Evolutionary conservation across 2,329 filamentous ascomycete genomes (phyloP).

Genomic region (Fusarium poae): DNA sequence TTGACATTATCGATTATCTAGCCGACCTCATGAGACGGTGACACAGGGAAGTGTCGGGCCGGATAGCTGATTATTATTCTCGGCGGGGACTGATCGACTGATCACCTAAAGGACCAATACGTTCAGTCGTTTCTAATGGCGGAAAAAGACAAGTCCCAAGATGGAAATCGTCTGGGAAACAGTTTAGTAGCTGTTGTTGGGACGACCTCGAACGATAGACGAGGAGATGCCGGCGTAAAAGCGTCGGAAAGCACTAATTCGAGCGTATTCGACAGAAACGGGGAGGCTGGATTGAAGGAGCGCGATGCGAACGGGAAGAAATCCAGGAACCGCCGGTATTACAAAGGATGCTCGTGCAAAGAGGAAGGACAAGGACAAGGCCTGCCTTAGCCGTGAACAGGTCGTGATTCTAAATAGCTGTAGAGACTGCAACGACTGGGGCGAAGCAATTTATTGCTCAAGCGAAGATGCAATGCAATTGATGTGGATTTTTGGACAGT

Average conservation of each 20-base stretch:
- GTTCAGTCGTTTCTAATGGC: slow-evolving; percentile 36
- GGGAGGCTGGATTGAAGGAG: slow-evolving; percentile 46
- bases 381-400: slow-evolving; percentile 40
- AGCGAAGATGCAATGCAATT: slow-evolving; percentile 45
- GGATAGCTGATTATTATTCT: slow-evolving; percentile 49
- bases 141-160: slow-evolving; percentile 32
- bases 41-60: slow-evolving; percentile 46
- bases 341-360: slow-evolving; percentile 52
- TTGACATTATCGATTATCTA: slow-evolving; percentile 93
- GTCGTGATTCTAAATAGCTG: slow-evolving; percentile 35
- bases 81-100: slow-evolving; percentile 31
- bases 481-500: slow-evolving; percentile 40
- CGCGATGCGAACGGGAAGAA: slow-evolving; percentile 48
- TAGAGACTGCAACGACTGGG: slow-evolving; percentile 33
- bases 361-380: slow-evolving; percentile 43
- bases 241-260: slow-evolving; percentile 30
- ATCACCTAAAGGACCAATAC: slow-evolving; percentile 35
- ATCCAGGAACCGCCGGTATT: slow-evolving; percentile 53
- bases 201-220: slow-evolving; percentile 28
- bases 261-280: slow-evolving; percentile 44
- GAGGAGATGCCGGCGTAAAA: slow-evolving; percentile 37
- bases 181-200: slow-evolving; percentile 35
- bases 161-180: slow-evolving; percentile 23
- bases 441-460: slow-evolving; percentile 44
- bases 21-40: slow-evolving; percentile 62